Evolutionary conservation across 805 yeast species (phyloP).

Genomic region (Diddensiella caesifluorescens): DNA sequence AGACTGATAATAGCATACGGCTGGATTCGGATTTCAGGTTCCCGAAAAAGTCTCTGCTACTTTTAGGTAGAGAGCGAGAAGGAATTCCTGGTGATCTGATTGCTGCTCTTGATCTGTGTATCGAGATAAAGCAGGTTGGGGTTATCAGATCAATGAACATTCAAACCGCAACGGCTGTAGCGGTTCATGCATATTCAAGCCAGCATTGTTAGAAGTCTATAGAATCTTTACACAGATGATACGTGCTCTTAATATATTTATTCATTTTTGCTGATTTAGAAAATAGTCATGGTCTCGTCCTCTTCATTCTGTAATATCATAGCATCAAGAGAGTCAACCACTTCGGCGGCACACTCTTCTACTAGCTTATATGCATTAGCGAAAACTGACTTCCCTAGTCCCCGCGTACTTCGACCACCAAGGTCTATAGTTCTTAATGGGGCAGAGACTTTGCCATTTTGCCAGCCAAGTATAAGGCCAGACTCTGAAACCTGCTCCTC

Average conservation of each 20-base stretch:
- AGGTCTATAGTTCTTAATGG: slow-evolving; percentile 70
- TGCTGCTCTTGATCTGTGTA: slow-evolving; percentile 77
- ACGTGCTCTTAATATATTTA: slow-evolving; percentile 1
- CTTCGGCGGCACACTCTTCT: slow-evolving; percentile 53
- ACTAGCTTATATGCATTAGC: slow-evolving; percentile 54
- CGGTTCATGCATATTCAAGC: slow-evolving; percentile 81
- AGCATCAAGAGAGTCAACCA: slow-evolving; percentile 47
- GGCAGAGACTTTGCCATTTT: slow-evolving; percentile 57
- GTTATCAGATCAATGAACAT: slow-evolving; percentile 93
- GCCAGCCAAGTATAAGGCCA: slow-evolving; percentile 72
- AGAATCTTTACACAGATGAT: background rate
- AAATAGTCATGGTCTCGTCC: slow-evolving; percentile 2
- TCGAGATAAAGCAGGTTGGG: slow-evolving; percentile 89
- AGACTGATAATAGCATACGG: slow-evolving; percentile 82
- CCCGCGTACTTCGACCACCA: slow-evolving; percentile 30
- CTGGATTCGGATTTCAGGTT: slow-evolving; percentile 59
- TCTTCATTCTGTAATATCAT: slow-evolving; percentile 12
- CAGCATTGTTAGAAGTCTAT: slow-evolving; percentile 44
- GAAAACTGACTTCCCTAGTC: slow-evolving; percentile 31
- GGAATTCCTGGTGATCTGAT: slow-evolving; percentile 86
- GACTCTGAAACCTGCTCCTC: slow-evolving; percentile 87
- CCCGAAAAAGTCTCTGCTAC: slow-evolving; percentile 71
- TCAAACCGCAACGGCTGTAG: slow-evolving; percentile 93
- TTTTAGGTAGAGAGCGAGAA: slow-evolving; percentile 82
- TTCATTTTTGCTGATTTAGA: background rate